Evolutionary conservation across 225 moss, liverwort and hornwort genomes (phyloP), one percentile per base, ranked within the genome.

Genomic region (Pleurozium schreberi): DNA sequence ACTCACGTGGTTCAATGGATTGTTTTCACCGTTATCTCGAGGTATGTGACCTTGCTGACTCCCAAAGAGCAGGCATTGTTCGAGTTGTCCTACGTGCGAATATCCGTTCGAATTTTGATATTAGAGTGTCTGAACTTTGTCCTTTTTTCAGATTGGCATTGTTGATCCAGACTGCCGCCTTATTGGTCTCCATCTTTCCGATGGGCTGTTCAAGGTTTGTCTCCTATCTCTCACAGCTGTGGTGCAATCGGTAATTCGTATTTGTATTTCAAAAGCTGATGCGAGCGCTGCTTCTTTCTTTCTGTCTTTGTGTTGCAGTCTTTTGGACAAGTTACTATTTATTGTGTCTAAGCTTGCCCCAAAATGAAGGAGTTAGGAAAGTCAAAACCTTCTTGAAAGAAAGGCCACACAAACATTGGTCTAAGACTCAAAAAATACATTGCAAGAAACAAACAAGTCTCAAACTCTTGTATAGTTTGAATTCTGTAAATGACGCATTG

Each of bases 121-220:
- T 25, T 62, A 67, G 34, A 68, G 15, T 75, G 28, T 84, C 50
- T 71, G 77, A 64, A 52, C 71, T 49, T 71, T 67, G 36, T 82
- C 38, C n/a, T 79, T 83, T 34, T 85, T 81, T 69, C 90, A 98
- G 98, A 98, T 98, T 90, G 98, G 98, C 81, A 98, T 98, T 77
- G 97, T 98, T 88, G 98, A 98, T 94, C 98, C 98, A 30, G 98
- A 98, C 87, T 97, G 96, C 91, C 97, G 98, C 33, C 97, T 98
- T 75, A 98, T 98, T 76, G 98, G 98, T 61, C 97, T 98, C 75
- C 98, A 98, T 93, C 93, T 98, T 50, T 98, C 97, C 80, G 98
- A 98, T 90, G 97, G 97, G 20, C 87, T 96, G 34, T 98, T 98
- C 69, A 98, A 98, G 96, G 98, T 98, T 90, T 82, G 93, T 86